Percentiles rank a stretch among this genome's conserved stretches.
These are phyloP conservation scores for Cercospora sp. DNA, from an alignment of 2,329 filamentous ascomycete species.

Conservation along the genomic window DNA sequence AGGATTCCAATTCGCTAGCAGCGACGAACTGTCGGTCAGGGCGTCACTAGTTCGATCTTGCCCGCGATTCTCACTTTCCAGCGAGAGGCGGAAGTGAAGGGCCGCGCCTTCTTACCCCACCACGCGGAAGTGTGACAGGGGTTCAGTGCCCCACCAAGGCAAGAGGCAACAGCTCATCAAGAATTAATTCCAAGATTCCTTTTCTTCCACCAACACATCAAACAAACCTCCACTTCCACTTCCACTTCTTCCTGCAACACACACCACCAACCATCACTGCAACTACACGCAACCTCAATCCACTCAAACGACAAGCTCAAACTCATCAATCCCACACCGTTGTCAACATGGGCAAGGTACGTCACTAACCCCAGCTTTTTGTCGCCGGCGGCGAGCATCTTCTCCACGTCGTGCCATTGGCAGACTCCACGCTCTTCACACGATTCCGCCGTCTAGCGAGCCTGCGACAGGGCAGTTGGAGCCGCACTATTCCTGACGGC, in stretches of 20 bases:
- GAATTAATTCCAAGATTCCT: constrained; percentile 4
- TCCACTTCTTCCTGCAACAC: not conserved
- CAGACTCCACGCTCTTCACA: constrained; percentile 2
- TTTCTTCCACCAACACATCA: not conserved
- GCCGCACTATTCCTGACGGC: not conserved
- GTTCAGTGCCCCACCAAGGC: not conserved
- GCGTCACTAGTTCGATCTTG: constrained; percentile 1
- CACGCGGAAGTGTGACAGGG: not conserved
- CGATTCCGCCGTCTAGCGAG: not conserved
- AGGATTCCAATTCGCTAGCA: constrained; percentile 13
- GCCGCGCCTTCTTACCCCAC: constrained; percentile 12
- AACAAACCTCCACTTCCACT: not conserved
- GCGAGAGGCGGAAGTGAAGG: not conserved
- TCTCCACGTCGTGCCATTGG: constrained; percentile 10
- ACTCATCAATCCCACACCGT: constrained; percentile 9
- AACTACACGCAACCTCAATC: not conserved
- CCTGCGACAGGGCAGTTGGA: not conserved
- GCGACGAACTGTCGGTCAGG: constrained; percentile 7
- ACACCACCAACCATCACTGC: not conserved
- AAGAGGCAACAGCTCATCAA: constrained; percentile 3
- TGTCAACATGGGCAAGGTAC: constrained; percentile 17
- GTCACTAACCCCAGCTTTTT: constrained; percentile 7
- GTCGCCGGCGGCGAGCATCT: constrained; percentile 2
- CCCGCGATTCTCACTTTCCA: not conserved
- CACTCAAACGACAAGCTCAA: not conserved